Conservation (phyloP, 257 asterid species). For the Solanum medicagineum region DNA sequence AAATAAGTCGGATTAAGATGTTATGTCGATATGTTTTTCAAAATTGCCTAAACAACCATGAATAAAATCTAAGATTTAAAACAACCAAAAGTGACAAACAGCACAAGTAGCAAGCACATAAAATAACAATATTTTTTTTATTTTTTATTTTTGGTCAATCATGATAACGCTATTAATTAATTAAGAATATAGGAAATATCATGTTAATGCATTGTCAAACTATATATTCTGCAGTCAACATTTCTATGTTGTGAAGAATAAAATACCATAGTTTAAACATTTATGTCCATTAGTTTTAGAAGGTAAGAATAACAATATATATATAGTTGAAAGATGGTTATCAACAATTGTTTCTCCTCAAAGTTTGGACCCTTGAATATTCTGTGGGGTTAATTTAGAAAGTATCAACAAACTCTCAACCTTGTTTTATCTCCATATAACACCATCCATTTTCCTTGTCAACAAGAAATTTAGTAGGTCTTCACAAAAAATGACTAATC, state of each 20-base stretch:
- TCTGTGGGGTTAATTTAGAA: background rate
- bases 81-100: too few species aligned
- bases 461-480: constrained; percentile 30
- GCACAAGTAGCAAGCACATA: too few species aligned
- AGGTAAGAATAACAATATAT: background rate
- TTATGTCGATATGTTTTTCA: too few species aligned
- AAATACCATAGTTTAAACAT: background rate
- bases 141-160: too few species aligned
- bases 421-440: constrained; percentile 14
- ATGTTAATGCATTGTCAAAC: background rate
- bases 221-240: background rate
- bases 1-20: too few species aligned
- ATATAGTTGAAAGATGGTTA: constrained; percentile 1
- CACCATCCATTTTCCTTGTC: constrained; percentile 2
- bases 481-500: constrained; percentile 19
- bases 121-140: too few species aligned
- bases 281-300: background rate
- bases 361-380: background rate
- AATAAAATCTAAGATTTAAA: too few species aligned
- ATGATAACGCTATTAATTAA: too few species aligned
- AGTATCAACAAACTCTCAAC: constrained; percentile 10
- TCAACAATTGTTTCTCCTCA: constrained; percentile 11
- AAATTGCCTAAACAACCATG: too few species aligned
- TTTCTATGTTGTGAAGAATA: background rate
- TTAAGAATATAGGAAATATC: background rate